Conservation (phyloP, 495 filamentous ascomycete species). For the Chaetomium tenue region DNA sequence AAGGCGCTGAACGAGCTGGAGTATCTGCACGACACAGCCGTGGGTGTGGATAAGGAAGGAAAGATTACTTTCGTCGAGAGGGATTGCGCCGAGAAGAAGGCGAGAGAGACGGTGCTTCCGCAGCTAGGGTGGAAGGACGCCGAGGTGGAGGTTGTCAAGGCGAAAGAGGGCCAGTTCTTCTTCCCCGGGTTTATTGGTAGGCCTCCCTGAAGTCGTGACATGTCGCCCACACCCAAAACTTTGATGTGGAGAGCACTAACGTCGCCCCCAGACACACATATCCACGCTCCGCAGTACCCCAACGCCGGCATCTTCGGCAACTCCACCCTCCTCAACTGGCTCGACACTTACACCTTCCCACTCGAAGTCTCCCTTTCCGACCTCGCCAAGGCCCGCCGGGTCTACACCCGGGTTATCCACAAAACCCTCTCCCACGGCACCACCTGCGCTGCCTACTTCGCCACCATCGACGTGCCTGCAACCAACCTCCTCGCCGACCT, state of each 20-base stretch:
- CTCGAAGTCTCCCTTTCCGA: slow-evolving; percentile 69
- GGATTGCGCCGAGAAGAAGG: slow-evolving; percentile 30
- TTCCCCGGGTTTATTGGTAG: slow-evolving; percentile 91
- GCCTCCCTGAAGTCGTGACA: slow-evolving; percentile 14
- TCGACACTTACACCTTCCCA: slow-evolving; percentile 93
- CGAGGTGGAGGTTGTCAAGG: slow-evolving; percentile 34
- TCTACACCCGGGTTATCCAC: slow-evolving; percentile 72
- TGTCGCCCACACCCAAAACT: background rate
- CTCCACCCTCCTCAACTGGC: slow-evolving; percentile 85
- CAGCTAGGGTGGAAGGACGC: slow-evolving; percentile 46
- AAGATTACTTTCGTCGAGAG: slow-evolving; percentile 60
- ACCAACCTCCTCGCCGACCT: slow-evolving; percentile 88
- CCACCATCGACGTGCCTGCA: slow-evolving; percentile 73
- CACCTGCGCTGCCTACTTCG: slow-evolving; percentile 88
- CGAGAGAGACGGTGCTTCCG: slow-evolving; percentile 28
- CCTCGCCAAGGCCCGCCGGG: slow-evolving; percentile 48
- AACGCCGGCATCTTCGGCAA: slow-evolving; percentile 90
- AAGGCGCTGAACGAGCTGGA: slow-evolving; percentile 55
- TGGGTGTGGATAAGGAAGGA: slow-evolving; percentile 66
- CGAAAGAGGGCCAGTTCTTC: slow-evolving; percentile 64
- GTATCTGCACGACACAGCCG: slow-evolving; percentile 55
- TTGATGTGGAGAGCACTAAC: background rate
- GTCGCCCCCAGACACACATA: slow-evolving; percentile 71
- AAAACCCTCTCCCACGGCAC: slow-evolving; percentile 86
- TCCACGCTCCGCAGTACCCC: slow-evolving; percentile 91